Evolutionary conservation across 805 yeast species (phyloP).

Genomic region (Myxozyma neotropica): DNA sequence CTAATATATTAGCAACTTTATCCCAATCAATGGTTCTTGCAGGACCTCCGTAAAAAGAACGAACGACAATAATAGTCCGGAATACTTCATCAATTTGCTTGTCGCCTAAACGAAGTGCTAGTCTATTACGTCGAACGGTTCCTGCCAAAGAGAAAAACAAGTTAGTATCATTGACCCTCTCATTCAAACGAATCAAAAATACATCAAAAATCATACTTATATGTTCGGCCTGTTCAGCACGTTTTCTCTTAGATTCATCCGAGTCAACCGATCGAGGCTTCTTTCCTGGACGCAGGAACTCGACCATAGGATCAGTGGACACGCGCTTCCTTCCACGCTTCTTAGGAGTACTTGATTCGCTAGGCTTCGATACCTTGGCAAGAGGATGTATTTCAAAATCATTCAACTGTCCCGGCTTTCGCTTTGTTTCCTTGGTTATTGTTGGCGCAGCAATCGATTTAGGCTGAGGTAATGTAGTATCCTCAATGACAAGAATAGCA

Average conservation of each 20-base stretch:
- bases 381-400: background rate
- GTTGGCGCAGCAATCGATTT: background rate
- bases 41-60: slow-evolving; percentile 51
- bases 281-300: slow-evolving; percentile 13
- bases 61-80: slow-evolving; percentile 67
- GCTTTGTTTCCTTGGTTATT: background rate
- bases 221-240: slow-evolving; percentile 4
- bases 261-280: slow-evolving; percentile 3
- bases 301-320: slow-evolving; percentile 5
- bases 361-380: background rate
- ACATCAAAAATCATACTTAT: background rate
- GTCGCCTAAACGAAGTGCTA: slow-evolving; percentile 20
- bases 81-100: slow-evolving; percentile 58
- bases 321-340: background rate
- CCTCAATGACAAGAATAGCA: background rate
- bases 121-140: background rate
- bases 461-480: background rate
- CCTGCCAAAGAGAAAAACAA: background rate
- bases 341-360: background rate
- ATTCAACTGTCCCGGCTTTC: background rate
- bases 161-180: background rate
- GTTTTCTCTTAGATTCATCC: slow-evolving; percentile 6
- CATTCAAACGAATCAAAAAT: background rate
- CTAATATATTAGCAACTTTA: slow-evolving; percentile 54
- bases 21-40: slow-evolving; percentile 67